Percentiles rank a stretch among this genome's conserved stretches.
Evolutionary conservation across 805 yeast genomes (phyloP).

Genomic region (Pichia thaimueangensis): DNA sequence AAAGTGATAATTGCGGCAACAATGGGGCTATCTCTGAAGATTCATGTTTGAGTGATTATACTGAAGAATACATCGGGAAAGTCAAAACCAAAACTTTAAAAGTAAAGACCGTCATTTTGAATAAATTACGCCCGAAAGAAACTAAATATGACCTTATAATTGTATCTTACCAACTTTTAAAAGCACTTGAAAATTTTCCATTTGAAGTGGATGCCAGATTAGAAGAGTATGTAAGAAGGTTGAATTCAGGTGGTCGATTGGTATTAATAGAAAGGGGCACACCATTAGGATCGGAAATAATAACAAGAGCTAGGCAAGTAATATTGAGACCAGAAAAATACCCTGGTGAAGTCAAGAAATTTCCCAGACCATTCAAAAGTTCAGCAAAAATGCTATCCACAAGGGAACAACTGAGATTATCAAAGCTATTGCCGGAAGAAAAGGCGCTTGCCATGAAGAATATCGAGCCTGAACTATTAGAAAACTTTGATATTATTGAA

Average conservation of each 20-base stretch:
- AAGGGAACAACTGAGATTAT: conserved; percentile 6
- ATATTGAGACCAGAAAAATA: conserved; percentile 79
- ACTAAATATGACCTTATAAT: conserved; percentile 74
- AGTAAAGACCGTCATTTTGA: conserved; percentile 49
- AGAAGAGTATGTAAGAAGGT: conserved; percentile 48
- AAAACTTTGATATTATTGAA: conserved; percentile 20
- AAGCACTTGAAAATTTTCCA: conserved; percentile 56
- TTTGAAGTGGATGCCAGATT: conserved; percentile 64
- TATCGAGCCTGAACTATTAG: conserved; percentile 23
- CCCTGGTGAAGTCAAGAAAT: conserved; percentile 48
- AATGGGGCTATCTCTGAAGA: no score
- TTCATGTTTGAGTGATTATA: no score
- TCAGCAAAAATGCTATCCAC: conserved; percentile 12
- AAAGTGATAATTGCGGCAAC: no score
- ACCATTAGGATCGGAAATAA: conserved; percentile 79
- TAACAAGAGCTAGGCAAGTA: conserved; percentile 86
- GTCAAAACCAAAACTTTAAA: conserved; percentile 53
- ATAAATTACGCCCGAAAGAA: conserved; percentile 41
- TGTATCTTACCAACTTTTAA: conserved; percentile 70
- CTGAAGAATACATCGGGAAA: conserved; percentile 40
- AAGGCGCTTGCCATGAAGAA: conserved; percentile 18
- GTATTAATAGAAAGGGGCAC: conserved; percentile 84
- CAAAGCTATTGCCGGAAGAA: conserved; percentile 9
- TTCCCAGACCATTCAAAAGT: conserved; percentile 62
- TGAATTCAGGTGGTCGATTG: conserved; percentile 75